Percentiles rank a stretch among this genome's conserved stretches.
Evolutionary conservation across 768 basidiomycete genomes (phyloP).

Genomic region (Ramaria sp.): DNA sequence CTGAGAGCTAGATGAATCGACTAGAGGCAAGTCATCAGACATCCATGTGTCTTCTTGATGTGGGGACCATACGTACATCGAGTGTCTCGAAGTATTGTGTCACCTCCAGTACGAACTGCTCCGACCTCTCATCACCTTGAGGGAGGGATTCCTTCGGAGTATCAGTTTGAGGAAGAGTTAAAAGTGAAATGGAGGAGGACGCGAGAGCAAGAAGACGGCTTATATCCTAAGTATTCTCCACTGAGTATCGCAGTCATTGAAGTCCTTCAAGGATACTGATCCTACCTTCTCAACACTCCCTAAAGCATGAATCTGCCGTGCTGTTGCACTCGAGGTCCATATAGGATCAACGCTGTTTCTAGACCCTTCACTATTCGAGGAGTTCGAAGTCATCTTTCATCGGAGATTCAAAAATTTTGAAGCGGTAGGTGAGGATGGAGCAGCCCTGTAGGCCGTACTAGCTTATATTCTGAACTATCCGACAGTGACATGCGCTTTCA

Average conservation of each 20-base stretch:
- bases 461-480: background rate
- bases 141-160: conserved; percentile 55
- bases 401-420: conserved; percentile 1
- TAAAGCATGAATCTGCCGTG: conserved; percentile 70
- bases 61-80: conserved; percentile 38
- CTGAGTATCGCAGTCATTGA: background rate
- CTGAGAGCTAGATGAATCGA: conserved; percentile 68
- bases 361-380: background rate
- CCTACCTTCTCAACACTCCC: conserved; percentile 71
- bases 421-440: background rate
- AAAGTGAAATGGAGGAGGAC: conserved; percentile 66
- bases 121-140: conserved; percentile 73
- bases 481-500: conserved; percentile 51
- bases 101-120: conserved; percentile 77
- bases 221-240: conserved; percentile 46
- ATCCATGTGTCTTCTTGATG: background rate
- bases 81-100: conserved; percentile 79
- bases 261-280: background rate
- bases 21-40: conserved; percentile 26
- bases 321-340: conserved; percentile 73
- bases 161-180: conserved; percentile 79
- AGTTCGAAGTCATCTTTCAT: background rate
- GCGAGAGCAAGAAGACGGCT: conserved; percentile 65
- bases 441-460: no score
- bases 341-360: conserved; percentile 54